Base-by-base conservation (phyloP, 2,329 filamentous ascomycete species). In the Microcyclosporella mali region DNA sequence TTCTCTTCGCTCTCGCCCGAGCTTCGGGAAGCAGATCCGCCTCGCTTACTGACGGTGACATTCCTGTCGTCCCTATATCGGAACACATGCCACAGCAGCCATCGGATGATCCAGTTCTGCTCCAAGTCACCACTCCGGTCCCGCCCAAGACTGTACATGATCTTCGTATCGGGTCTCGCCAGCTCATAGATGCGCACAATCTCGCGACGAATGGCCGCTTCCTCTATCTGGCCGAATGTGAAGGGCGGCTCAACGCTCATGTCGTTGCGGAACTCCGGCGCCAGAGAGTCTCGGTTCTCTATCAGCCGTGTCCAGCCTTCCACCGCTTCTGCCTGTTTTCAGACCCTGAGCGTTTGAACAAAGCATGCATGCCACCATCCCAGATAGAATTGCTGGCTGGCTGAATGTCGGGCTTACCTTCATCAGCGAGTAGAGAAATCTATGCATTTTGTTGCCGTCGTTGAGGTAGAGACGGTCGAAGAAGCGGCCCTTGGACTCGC, bases 21-120 rank as follows among this genome's bases (percentile, higher is more conserved):
- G 19, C 15, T 12, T 12, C 16, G 30, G 10, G 32, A 28, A 12
- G 30, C 12, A 11, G 44, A 17, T n/a, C 19, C 34, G 12, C 10
- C 21, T 31, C 31, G 42, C 7, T 35, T 39, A 16, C 40, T 21
- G 4, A 21, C 17, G 14, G 25, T 38, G 35, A 17, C 36, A 39
- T 67, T 64, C 19, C 68, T 60, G 45, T 66, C 60, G 45, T 67
- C 63, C 14, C 62, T 53, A 44, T 66, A 70, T 14, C 69, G 66
- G 44, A 71, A 71, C 40, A 67, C 66, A 49, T 71, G 69, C 68
- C 32, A 33, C 7, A 71, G 57, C 33, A 67, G 66, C 70, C 70
- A 72, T 18, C 65, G 59, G 15, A 69, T 69, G 28, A 72, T 67
- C 69, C 69, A 72, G 43, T 72, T 72, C 31, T 62, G 63, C n/a